Conservation (phyloP, 176 grass and related monocot species). For the Saccharum spontaneum region DNA sequence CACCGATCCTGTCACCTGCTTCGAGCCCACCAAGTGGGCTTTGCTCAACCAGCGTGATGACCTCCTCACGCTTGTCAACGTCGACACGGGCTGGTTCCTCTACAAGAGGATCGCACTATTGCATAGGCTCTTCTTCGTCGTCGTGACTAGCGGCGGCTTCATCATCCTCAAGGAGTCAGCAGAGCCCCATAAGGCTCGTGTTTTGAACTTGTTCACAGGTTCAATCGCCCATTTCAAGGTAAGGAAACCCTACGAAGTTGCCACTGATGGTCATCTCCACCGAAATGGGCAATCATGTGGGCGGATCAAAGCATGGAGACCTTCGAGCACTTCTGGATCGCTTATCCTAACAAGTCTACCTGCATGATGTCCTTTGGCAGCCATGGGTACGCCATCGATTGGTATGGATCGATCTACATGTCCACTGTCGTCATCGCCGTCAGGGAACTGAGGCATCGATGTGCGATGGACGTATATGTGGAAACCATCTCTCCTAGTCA, state of each 20-base stretch:
- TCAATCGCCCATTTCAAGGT: background rate
- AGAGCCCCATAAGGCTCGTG: background rate
- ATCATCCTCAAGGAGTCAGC: background rate
- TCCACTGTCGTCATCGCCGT: background rate
- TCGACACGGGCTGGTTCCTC: conserved; percentile 3
- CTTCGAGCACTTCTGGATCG: too few species aligned
- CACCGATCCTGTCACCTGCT: background rate
- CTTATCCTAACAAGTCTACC: too few species aligned
- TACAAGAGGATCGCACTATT: background rate
- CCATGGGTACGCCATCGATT: background rate
- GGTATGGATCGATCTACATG: background rate
- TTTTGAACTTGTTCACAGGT: conserved; percentile 17
- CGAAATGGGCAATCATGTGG: too few species aligned
- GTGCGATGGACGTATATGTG: too few species aligned
- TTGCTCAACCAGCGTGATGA: background rate
- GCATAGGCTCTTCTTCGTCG: background rate
- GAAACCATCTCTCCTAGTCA: too few species aligned
- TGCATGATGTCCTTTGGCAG: background rate
- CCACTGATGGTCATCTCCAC: background rate
- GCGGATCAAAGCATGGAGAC: background rate
- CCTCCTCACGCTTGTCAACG: too few species aligned
- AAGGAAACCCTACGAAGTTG: background rate
- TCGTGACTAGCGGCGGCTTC: background rate
- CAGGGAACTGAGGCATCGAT: too few species aligned
- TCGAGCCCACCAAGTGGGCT: background rate